phyloP scores from a whole-genome alignment of 306 rosid species.

The Myrica gale region DNA sequence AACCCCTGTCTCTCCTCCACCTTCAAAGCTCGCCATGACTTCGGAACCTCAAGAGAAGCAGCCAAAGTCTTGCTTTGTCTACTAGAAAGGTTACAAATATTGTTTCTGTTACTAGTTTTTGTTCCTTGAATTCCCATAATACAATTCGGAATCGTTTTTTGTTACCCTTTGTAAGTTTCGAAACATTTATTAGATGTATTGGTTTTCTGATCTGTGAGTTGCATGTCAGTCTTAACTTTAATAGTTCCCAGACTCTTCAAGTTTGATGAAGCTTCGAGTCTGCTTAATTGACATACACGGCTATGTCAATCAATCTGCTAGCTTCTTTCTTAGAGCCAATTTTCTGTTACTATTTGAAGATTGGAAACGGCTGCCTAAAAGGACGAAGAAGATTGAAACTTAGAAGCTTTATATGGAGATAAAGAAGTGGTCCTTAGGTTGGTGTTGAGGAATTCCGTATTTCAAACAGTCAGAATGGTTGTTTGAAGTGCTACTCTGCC shows the following conservation, averaged over 20 bases:
- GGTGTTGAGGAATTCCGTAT: not conserved
- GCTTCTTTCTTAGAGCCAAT: not conserved
- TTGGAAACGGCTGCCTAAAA: not conserved
- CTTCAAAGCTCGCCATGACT: constrained; percentile 2
- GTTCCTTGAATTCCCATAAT: not conserved
- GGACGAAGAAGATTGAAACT: not conserved
- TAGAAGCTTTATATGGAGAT: constrained; percentile 3
- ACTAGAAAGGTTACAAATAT: not conserved
- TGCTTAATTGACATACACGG: not conserved
- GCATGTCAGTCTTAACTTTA: not conserved
- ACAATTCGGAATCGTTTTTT: not conserved
- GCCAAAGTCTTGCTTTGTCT: not conserved
- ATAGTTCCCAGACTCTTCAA: not conserved
- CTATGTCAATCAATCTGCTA: not conserved
- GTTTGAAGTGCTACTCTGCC: not conserved
- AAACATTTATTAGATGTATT: not conserved
- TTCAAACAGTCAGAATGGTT: not conserved
- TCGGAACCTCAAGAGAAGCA: not conserved
- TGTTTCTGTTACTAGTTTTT: not conserved
- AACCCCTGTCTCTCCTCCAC: not conserved
- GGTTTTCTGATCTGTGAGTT: not conserved
- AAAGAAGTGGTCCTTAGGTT: not conserved
- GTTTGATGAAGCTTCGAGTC: not conserved
- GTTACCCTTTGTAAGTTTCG: not conserved
- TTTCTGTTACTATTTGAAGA: not conserved